phyloP scores from a whole-genome alignment of 73 alveolate species.

The Paramecium biaurelia region DNA sequence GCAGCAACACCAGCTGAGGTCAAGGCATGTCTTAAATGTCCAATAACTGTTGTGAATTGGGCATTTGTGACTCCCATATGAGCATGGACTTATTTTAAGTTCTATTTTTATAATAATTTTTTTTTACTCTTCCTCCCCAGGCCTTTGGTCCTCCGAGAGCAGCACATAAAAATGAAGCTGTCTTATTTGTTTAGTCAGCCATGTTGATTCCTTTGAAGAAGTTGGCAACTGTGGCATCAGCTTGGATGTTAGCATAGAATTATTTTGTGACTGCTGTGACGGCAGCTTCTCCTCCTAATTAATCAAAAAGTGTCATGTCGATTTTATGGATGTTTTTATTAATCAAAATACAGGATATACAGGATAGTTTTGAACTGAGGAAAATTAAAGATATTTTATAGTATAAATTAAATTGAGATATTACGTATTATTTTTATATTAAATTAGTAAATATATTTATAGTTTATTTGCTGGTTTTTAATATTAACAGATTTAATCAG shows the following conservation, averaged over 20 bases:
- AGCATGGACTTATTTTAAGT: conserved; percentile 67
- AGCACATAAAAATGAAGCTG: conserved; percentile 59
- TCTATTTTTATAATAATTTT: neutral
- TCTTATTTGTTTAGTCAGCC: conserved; percentile 55
- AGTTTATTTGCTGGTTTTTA: neutral
- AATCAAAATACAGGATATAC: neutral
- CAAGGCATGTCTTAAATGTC: conserved; percentile 64
- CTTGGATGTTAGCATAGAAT: conserved; percentile 65
- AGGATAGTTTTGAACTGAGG: neutral
- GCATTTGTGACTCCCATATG: conserved; percentile 70
- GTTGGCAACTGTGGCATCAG: conserved; percentile 68
- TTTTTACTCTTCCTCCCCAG: neutral
- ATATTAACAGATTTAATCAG: neutral
- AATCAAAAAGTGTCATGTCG: neutral
- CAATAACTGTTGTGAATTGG: conserved; percentile 65
- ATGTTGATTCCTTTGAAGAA: conserved; percentile 73
- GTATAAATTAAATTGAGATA: neutral
- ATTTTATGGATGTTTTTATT: neutral
- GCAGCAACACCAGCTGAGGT: conserved; percentile 68
- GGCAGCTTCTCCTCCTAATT: conserved; percentile 73
- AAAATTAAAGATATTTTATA: neutral
- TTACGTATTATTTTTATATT: neutral
- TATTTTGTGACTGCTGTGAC: conserved; percentile 63
- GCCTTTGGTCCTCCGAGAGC: conserved; percentile 73
- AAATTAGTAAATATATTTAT: neutral